Evolutionary conservation across 2,329 filamentous ascomycete species (phyloP).

Genomic region (Cladophialophora carrionii): DNA sequence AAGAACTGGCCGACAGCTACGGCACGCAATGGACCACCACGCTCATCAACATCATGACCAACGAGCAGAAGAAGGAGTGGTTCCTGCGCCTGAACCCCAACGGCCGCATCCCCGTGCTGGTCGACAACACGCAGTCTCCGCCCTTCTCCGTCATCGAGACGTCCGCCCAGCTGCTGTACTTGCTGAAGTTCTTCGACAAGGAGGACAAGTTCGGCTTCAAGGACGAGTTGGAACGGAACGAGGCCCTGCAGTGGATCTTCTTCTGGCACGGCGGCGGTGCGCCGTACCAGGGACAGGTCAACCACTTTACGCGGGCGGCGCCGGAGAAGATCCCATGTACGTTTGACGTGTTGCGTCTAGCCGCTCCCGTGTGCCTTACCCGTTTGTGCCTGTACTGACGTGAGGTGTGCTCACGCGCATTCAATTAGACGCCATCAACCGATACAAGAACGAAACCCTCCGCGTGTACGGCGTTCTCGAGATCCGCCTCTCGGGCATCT

Average conservation of each 20-base stretch:
- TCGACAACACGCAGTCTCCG: constrained; percentile 55
- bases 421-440: constrained; percentile 53
- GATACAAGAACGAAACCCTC: constrained; percentile 57
- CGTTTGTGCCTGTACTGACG: background rate
- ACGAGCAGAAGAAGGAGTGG: constrained; percentile 60
- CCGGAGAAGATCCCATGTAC: constrained; percentile 53
- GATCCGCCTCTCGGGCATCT: constrained; percentile 57
- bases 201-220: constrained; percentile 57
- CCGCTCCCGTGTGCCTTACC: too few species aligned
- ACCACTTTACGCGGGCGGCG: constrained; percentile 52
- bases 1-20: constrained; percentile 58
- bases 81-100: constrained; percentile 39
- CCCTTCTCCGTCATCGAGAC: constrained; percentile 60
- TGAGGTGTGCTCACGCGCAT: background rate
- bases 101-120: constrained; percentile 54
- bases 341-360: constrained; percentile 2
- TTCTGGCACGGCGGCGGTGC: constrained; percentile 50
- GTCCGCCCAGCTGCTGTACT: constrained; percentile 57
- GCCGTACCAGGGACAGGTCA: constrained; percentile 47
- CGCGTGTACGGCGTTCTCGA: constrained; percentile 61
- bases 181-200: constrained; percentile 55
- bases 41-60: constrained; percentile 56
- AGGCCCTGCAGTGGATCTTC: constrained; percentile 58
- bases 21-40: constrained; percentile 54
- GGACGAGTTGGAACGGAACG: constrained; percentile 55